Evolutionary conservation across 164 flowering plant genomes (phyloP).

Genomic region (Nymphaea thermarum): DNA sequence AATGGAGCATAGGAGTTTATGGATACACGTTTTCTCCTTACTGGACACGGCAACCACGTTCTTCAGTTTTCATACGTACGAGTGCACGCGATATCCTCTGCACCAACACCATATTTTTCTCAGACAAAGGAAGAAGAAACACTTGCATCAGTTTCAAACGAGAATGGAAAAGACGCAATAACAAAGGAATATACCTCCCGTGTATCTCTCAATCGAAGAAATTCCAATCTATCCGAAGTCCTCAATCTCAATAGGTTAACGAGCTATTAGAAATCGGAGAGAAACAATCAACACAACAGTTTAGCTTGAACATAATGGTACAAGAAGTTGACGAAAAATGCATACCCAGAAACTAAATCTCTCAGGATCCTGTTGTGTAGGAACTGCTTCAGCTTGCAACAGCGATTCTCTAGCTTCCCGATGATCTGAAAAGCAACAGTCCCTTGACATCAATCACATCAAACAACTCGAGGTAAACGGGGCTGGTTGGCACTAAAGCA

Average conservation of each 20-base stretch:
- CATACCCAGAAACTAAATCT: conserved; percentile 95
- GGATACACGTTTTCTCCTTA: conserved; percentile 6
- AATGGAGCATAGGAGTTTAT: background rate
- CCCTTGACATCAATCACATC: background rate
- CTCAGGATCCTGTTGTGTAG: conserved; percentile 66
- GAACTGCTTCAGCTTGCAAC: conserved; percentile 65
- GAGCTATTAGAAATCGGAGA: conserved; percentile 35
- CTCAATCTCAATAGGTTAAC: conserved; percentile 50
- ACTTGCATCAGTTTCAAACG: background rate
- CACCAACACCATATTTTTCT: background rate
- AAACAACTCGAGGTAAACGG: background rate
- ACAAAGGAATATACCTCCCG: conserved; percentile 37
- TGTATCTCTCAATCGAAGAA: conserved; percentile 68
- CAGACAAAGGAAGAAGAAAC: background rate
- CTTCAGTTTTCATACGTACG: conserved; percentile 12
- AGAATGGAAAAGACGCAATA: background rate
- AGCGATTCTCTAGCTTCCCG: conserved; percentile 6
- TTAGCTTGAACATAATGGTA: background rate
- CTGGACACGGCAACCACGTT: conserved; percentile 27
- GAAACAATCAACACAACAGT: background rate
- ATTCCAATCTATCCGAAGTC: conserved; percentile 67
- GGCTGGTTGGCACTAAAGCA: background rate
- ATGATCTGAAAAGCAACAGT: background rate
- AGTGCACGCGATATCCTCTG: conserved; percentile 49
- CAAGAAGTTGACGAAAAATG: background rate